phyloP scores from a whole-genome alignment of 495 filamentous ascomycete species.

The Penicillium coprophilum region DNA sequence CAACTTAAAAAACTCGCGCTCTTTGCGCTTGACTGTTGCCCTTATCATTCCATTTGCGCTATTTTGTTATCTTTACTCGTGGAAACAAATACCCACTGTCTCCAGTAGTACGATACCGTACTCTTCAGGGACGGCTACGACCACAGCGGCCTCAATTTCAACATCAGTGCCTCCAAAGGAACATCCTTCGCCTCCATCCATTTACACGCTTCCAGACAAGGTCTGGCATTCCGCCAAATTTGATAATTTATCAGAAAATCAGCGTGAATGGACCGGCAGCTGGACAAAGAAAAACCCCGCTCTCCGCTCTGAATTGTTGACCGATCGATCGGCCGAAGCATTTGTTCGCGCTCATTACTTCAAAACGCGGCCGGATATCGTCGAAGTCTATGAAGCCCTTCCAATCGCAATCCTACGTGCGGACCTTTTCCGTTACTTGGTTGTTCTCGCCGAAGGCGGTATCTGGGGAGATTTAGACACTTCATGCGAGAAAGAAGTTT shows the following conservation, averaged over 20 bases:
- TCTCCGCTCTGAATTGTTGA: conserved; percentile 36
- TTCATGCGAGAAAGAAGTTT: conserved; percentile 48
- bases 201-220: conserved; percentile 22
- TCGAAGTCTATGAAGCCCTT: conserved; percentile 41
- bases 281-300: conserved; percentile 31
- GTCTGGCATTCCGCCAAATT: conserved; percentile 28
- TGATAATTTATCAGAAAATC: conserved; percentile 20
- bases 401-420: conserved; percentile 51
- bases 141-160: not conserved
- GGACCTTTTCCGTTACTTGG: conserved; percentile 58
- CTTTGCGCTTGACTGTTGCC: not conserved
- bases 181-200: not conserved
- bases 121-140: not conserved
- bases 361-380: conserved; percentile 35
- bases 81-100: not conserved
- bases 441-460: conserved; percentile 58
- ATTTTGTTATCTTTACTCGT: not conserved
- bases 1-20: not conserved
- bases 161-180: not conserved
- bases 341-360: conserved; percentile 36
- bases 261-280: conserved; percentile 25
- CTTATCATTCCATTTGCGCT: not conserved
- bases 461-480: conserved; percentile 60
- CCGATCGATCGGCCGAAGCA: conserved; percentile 23
- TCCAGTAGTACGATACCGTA: no score